A percentile compares a stretch with the other conserved stretches of the same genome.
Evolutionary conservation across 371 early-diverging fungal genomes (phyloP).

Genomic region (Caulochytrium protostelioides): DNA sequence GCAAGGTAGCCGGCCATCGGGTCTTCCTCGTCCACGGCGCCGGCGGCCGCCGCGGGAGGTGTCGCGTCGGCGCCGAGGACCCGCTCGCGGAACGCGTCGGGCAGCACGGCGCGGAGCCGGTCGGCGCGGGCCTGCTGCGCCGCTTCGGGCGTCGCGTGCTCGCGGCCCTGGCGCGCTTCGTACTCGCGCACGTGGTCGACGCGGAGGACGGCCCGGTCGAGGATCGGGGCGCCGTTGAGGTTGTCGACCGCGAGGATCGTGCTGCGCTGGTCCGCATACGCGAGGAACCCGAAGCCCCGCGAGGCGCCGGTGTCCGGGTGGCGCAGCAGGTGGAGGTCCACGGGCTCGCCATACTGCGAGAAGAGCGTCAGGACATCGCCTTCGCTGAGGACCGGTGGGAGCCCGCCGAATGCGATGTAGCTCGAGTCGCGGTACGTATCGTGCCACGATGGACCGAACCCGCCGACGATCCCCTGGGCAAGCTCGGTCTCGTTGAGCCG

Average conservation of each 20-base stretch:
- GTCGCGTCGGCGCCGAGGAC: too few species aligned
- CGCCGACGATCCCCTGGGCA: slow-evolving; percentile 41
- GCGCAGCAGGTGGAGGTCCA: slow-evolving; percentile 64
- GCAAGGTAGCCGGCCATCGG: too few species aligned
- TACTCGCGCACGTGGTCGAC: too few species aligned
- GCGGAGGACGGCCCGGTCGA: too few species aligned
- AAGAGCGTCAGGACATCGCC: slow-evolving; percentile 77
- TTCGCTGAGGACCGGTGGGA: slow-evolving; percentile 68
- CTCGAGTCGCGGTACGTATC: slow-evolving; percentile 35
- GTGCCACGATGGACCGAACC: slow-evolving; percentile 46
- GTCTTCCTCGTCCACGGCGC: too few species aligned
- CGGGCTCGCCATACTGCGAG: slow-evolving; percentile 83
- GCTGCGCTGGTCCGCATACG: slow-evolving; percentile 76
- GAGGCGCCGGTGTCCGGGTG: slow-evolving; percentile 68
- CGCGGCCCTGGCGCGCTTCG: too few species aligned
- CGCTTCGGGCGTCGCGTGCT: too few species aligned
- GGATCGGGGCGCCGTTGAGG: too few species aligned
- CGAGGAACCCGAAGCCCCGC: slow-evolving; percentile 76
- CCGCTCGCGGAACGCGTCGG: too few species aligned
- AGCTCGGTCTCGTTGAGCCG: slow-evolving; percentile 16
- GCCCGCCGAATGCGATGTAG: slow-evolving; percentile 67
- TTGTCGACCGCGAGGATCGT: slow-evolving; percentile 87
- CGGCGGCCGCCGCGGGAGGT: too few species aligned
- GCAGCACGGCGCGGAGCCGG: too few species aligned
- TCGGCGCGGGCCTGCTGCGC: too few species aligned